phyloP scores from a whole-genome alignment of 2,329 filamentous ascomycete genomes.

The Botryosphaeria dothidea region DNA sequence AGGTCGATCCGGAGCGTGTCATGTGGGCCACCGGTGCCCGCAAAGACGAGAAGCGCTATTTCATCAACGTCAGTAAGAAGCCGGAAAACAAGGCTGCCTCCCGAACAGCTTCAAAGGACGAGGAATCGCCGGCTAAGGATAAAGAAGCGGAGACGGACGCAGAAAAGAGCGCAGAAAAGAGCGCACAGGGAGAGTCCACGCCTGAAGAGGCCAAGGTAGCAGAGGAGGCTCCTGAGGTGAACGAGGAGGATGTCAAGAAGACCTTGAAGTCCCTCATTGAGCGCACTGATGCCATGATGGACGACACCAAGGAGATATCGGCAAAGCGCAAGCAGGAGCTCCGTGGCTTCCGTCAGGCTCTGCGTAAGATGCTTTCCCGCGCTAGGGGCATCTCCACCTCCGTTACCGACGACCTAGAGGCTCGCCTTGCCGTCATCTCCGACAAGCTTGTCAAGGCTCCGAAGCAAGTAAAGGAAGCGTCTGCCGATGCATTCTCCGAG shows the following conservation, averaged over 20 bases:
- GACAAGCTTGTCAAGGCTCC: conserved; percentile 20
- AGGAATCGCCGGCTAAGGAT: conserved; percentile 33
- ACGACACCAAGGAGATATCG: conserved; percentile 54
- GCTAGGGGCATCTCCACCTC: conserved; percentile 41
- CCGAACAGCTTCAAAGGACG: conserved; percentile 15
- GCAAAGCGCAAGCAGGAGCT: conserved; percentile 76
- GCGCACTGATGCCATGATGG: conserved; percentile 63
- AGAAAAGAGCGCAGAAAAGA: conserved; percentile 49
- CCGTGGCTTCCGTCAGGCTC: conserved; percentile 67
- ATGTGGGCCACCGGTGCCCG: conserved; percentile 80
- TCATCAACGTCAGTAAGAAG: conserved; percentile 23
- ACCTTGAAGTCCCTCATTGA: conserved; percentile 35
- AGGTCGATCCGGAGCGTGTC: conserved; percentile 86
- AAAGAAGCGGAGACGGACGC: conserved; percentile 46
- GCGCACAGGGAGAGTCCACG: conserved; percentile 37
- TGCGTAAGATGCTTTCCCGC: conserved; percentile 64
- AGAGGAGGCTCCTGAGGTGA: conserved; percentile 22
- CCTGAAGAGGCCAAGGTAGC: conserved; percentile 22
- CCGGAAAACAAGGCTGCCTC: conserved; percentile 24
- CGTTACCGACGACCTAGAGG: conserved; percentile 42
- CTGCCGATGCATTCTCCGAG: conserved; percentile 11
- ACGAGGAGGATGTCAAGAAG: conserved; percentile 21
- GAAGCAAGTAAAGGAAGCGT: background rate
- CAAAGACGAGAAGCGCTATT: conserved; percentile 49
- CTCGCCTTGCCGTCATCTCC: conserved; percentile 49